Percentiles rank a stretch among this genome's conserved stretches.
Evolutionary conservation across 352 stramenopile genomes (phyloP).

Genomic region (Globisporangium megalacanthum): DNA sequence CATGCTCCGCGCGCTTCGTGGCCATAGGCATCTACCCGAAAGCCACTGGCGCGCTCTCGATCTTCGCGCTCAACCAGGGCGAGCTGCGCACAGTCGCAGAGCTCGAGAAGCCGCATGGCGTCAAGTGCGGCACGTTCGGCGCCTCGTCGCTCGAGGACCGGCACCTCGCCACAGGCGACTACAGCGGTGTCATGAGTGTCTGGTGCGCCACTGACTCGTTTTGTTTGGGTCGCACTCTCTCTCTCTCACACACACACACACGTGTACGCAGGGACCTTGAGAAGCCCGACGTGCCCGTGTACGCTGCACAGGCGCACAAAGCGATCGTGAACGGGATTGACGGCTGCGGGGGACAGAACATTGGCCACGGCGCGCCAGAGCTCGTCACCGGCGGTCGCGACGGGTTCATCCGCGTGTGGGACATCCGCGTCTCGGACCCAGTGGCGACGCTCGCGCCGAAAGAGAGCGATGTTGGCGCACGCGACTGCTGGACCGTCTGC

Average conservation of each 20-base stretch:
- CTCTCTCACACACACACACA: not conserved
- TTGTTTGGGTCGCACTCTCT: not conserved
- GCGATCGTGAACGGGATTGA: slow-evolving; percentile 95
- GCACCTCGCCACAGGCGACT: slow-evolving; percentile 83
- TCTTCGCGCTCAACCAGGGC: slow-evolving; percentile 90
- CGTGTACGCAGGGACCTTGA: slow-evolving; percentile 68
- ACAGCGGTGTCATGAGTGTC: slow-evolving; percentile 68
- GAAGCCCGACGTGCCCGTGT: slow-evolving; percentile 70
- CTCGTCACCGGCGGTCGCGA: slow-evolving; percentile 92
- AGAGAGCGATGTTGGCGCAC: slow-evolving; percentile 56
- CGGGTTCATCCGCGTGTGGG: slow-evolving; percentile 95
- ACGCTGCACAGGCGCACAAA: slow-evolving; percentile 87
- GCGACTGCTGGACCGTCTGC: slow-evolving; percentile 95
- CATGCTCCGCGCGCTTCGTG: slow-evolving; percentile 92
- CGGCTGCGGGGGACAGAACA: slow-evolving; percentile 88
- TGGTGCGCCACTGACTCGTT: slow-evolving; percentile 23
- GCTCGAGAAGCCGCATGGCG: slow-evolving; percentile 82
- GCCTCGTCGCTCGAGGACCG: slow-evolving; percentile 87
- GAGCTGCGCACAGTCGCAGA: slow-evolving; percentile 63
- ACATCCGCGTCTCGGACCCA: slow-evolving; percentile 86
- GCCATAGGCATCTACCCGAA: slow-evolving; percentile 91
- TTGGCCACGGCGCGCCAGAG: slow-evolving; percentile 90
- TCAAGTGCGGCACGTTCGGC: slow-evolving; percentile 97
- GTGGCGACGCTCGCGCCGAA: slow-evolving; percentile 92
- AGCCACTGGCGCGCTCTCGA: slow-evolving; percentile 87